Conservation (phyloP, 148 eudicot species). For the Spergularia bocconei region DNA sequence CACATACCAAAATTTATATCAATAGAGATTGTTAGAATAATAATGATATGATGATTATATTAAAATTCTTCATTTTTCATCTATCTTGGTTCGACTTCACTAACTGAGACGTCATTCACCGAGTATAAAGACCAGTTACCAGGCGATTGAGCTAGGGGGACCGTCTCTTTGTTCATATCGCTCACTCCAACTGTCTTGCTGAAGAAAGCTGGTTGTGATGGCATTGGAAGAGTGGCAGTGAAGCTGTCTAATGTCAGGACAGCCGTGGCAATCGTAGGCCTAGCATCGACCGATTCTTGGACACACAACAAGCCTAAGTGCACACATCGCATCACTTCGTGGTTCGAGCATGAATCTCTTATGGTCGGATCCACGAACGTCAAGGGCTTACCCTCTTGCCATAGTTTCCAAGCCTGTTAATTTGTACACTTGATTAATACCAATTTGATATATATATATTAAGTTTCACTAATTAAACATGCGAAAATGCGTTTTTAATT, state of each 20-base stretch:
- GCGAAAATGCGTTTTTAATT: neutral
- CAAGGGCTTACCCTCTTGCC: constrained; percentile 25
- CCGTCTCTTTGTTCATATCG: neutral
- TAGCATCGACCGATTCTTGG: constrained; percentile 21
- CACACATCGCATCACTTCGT: constrained; percentile 31
- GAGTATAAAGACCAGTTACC: neutral
- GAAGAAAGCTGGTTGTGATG: constrained; percentile 26
- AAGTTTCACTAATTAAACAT: neutral
- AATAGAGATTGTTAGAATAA: too few relatives aligned
- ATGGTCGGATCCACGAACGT: constrained; percentile 33
- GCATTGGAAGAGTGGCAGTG: constrained; percentile 20
- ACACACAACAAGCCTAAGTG: constrained; percentile 43
- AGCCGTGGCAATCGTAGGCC: constrained; percentile 29
- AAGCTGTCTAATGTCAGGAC: constrained; percentile 17
- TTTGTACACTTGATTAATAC: neutral
- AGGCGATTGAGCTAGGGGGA: neutral
- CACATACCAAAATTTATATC: too few relatives aligned
- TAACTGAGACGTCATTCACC: neutral
- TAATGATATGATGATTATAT: too few relatives aligned
- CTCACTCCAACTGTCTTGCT: neutral
- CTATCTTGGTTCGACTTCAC: constrained; percentile 6
- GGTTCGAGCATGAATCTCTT: constrained; percentile 20
- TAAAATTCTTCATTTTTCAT: too few relatives aligned
- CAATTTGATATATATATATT: too few relatives aligned
- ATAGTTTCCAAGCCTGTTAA: constrained; percentile 39